A percentile compares a stretch with the other conserved stretches of the same genome.
phyloP scores from a whole-genome alignment of 2,329 filamentous ascomycete species.

The Fusarium subtropicale region DNA sequence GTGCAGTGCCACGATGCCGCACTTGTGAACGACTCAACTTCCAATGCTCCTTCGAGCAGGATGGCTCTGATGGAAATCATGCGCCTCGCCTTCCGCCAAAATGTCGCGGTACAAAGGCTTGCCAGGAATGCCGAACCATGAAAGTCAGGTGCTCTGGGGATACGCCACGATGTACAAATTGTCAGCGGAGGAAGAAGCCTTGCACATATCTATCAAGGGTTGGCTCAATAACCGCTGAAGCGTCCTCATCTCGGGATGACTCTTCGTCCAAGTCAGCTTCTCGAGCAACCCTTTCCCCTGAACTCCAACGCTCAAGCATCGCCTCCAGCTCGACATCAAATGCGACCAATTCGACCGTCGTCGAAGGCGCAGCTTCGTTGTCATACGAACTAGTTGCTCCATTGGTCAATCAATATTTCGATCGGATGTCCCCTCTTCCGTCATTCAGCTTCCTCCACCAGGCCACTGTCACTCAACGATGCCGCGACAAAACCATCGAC shows the following conservation, averaged over 20 bases:
- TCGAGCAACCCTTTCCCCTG: constrained; percentile 24
- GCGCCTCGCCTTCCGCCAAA: constrained; percentile 45
- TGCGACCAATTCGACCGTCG: not conserved
- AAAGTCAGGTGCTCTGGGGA: constrained; percentile 48
- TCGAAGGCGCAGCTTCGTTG: not conserved
- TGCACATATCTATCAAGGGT: constrained; percentile 41
- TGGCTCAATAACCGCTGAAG: constrained; percentile 10
- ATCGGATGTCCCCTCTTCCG: constrained; percentile 42
- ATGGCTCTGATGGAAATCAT: constrained; percentile 40
- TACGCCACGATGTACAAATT: constrained; percentile 43
- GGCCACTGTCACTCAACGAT: constrained; percentile 44
- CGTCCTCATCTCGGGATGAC: constrained; percentile 29
- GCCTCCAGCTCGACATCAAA: constrained; percentile 30
- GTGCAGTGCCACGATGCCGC: constrained; percentile 42
- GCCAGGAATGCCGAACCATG: constrained; percentile 44
- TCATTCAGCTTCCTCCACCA: constrained; percentile 45
- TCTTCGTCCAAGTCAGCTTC: constrained; percentile 4
- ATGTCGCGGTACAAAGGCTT: constrained; percentile 45
- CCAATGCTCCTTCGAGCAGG: constrained; percentile 47
- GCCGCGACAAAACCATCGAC: constrained; percentile 44
- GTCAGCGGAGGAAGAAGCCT: constrained; percentile 41
- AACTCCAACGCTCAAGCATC: constrained; percentile 19
- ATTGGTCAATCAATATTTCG: constrained; percentile 41
- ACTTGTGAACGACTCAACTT: constrained; percentile 46
- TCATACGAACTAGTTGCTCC: constrained; percentile 37